Percentiles rank a stretch among this genome's conserved stretches.
Conservation (phyloP, 148 eudicot species). For the Euryodendron excelsum region DNA sequence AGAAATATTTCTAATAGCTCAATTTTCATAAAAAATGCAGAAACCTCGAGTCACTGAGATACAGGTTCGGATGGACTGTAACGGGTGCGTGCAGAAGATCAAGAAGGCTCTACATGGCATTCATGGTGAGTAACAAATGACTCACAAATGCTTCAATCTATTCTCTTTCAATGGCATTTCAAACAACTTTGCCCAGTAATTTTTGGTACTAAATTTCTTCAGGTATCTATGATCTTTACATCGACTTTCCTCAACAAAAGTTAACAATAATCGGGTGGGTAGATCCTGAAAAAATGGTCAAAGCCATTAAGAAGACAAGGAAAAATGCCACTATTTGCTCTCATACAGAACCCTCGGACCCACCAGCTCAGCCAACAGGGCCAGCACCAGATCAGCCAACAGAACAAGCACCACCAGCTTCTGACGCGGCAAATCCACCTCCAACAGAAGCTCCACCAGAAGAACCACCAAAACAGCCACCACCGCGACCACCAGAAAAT, state of each 20-base stretch:
- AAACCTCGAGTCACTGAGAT: constrained; percentile 79
- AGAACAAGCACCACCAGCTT: constrained; percentile 30
- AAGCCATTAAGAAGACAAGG: constrained; percentile 78
- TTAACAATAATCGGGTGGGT: constrained; percentile 74
- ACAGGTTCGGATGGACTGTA: constrained; percentile 86
- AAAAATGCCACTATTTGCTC: constrained; percentile 72
- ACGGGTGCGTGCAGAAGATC: constrained; percentile 92
- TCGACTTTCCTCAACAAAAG: constrained; percentile 77
- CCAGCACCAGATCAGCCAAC: constrained; percentile 30
- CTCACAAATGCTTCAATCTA: not conserved
- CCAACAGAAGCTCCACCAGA: constrained; percentile 22
- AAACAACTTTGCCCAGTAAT: not conserved
- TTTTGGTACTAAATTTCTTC: constrained; percentile 15
- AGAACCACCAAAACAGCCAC: constrained; percentile 35
- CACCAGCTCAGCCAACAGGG: constrained; percentile 47
- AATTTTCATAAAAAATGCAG: constrained; percentile 45
- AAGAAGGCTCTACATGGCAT: constrained; percentile 83
- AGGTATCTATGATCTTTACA: constrained; percentile 72
- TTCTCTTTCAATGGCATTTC: not conserved
- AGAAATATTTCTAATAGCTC: constrained; percentile 3
- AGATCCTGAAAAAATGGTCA: constrained; percentile 73
- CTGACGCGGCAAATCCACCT: constrained; percentile 18
- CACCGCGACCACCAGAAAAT: constrained; percentile 30
- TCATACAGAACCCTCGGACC: constrained; percentile 62
- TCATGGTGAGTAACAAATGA: constrained; percentile 40